These are phyloP conservation scores for Plantago lanceolata DNA, from an alignment of 305 asterid genomes.

Conservation along the genomic window DNA sequence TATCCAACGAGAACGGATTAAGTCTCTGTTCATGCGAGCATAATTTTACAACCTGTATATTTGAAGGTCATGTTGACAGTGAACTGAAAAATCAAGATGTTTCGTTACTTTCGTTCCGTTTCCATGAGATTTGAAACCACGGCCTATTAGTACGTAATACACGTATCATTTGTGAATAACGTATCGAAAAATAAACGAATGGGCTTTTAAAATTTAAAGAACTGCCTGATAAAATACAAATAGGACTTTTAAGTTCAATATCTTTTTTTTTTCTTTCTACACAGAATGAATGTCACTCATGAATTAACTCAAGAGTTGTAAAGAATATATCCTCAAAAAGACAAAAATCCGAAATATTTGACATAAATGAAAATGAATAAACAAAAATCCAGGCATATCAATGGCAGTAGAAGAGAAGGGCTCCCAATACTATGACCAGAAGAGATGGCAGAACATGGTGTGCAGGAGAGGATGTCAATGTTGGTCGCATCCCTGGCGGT, in stretches of 20 bases:
- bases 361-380: not conserved
- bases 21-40: too few relatives aligned
- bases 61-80: too few relatives aligned
- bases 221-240: too few relatives aligned
- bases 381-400: slow-evolving; percentile 16
- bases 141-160: too few relatives aligned
- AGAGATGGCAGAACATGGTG: slow-evolving; percentile 33
- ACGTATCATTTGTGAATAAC: too few relatives aligned
- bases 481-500: slow-evolving; percentile 56
- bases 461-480: slow-evolving; percentile 38
- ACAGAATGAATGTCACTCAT: slow-evolving; percentile 15
- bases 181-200: too few relatives aligned
- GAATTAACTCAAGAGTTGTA: slow-evolving; percentile 14
- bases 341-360: slow-evolving; percentile 1
- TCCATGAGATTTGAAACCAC: too few relatives aligned
- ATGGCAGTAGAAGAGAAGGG: slow-evolving; percentile 31
- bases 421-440: slow-evolving; percentile 30
- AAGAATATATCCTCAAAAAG: not conserved
- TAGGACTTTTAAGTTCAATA: not conserved
- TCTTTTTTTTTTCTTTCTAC: not conserved
- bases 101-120: too few relatives aligned
- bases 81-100: too few relatives aligned
- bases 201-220: too few relatives aligned
- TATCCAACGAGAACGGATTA: too few relatives aligned
- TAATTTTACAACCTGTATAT: too few relatives aligned